These are phyloP conservation scores for Spathaspora hagerdaliae DNA, from an alignment of 805 yeast genomes.

Conservation along the genomic window DNA sequence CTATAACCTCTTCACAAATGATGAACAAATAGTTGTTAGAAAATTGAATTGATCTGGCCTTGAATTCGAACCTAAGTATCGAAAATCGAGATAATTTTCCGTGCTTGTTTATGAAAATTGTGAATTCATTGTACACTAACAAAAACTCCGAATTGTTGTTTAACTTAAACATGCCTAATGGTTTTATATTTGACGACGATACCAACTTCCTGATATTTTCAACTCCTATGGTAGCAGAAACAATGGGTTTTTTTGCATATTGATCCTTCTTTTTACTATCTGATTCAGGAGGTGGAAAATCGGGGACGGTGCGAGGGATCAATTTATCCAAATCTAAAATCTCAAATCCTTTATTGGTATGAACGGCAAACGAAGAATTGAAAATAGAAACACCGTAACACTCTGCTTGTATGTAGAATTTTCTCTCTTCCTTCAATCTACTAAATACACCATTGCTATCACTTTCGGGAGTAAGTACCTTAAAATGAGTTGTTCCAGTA, in stretches of 20 bases:
- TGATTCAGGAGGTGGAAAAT: slow-evolving; percentile 26
- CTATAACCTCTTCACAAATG: slow-evolving; percentile 64
- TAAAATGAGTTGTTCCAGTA: slow-evolving; percentile 45
- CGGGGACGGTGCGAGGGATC: slow-evolving; percentile 57
- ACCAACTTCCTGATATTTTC: slow-evolving; percentile 39
- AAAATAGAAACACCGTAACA: slow-evolving; percentile 59
- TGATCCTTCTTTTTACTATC: slow-evolving; percentile 23
- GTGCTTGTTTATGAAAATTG: slow-evolving; percentile 57
- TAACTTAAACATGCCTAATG: slow-evolving; percentile 64
- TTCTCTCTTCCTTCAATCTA: slow-evolving; percentile 34
- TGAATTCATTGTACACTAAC: slow-evolving; percentile 67
- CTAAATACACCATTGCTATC: slow-evolving; percentile 49
- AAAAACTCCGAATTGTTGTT: slow-evolving; percentile 50
- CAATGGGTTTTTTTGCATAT: slow-evolving; percentile 16
- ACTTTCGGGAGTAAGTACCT: slow-evolving; percentile 53
- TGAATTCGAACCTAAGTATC: slow-evolving; percentile 40
- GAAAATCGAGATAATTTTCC: slow-evolving; percentile 49
- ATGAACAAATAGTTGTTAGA: slow-evolving; percentile 33
- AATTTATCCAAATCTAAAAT: slow-evolving; percentile 56
- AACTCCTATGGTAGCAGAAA: slow-evolving; percentile 13
- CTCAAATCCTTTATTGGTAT: slow-evolving; percentile 64
- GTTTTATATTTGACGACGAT: slow-evolving; percentile 39
- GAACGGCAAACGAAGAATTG: slow-evolving; percentile 62
- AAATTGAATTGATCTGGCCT: slow-evolving; percentile 34
- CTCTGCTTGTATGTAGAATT: slow-evolving; percentile 52